These are phyloP conservation scores for Ligustrum vulgare DNA, from an alignment of 257 asterid species.

Conservation along the genomic window DNA sequence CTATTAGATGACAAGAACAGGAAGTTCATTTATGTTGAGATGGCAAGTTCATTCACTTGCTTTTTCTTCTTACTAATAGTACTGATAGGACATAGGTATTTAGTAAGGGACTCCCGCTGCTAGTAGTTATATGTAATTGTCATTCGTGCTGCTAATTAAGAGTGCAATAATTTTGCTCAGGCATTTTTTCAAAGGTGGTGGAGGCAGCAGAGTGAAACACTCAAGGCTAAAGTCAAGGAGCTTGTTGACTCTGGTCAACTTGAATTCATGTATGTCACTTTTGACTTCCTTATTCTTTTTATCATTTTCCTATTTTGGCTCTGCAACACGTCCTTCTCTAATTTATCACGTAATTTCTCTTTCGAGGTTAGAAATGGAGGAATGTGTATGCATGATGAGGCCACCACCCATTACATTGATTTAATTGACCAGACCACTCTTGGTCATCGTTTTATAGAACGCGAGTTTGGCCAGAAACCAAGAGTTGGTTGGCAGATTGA, in stretches of 20 bases:
- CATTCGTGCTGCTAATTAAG: neutral
- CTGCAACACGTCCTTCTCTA: neutral
- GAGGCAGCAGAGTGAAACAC: conserved; percentile 62
- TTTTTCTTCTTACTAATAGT: neutral
- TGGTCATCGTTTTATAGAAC: conserved; percentile 63
- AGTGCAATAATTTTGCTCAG: conserved; percentile 27
- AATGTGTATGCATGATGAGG: conserved; percentile 92
- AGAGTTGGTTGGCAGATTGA: conserved; percentile 92
- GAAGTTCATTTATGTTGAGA: conserved; percentile 75
- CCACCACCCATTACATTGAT: conserved; percentile 79
- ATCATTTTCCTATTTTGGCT: neutral
- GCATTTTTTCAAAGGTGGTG: conserved; percentile 88
- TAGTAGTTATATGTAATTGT: neutral
- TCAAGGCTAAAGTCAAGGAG: conserved; percentile 58
- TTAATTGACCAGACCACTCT: conserved; percentile 80
- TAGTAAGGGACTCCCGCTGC: neutral
- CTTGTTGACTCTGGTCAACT: conserved; percentile 76
- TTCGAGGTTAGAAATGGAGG: conserved; percentile 64
- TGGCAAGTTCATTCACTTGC: conserved; percentile 39
- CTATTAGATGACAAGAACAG: conserved; percentile 63
- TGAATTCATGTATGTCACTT: conserved; percentile 57
- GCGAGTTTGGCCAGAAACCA: conserved; percentile 64
- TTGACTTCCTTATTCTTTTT: neutral
- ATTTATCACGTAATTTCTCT: neutral
- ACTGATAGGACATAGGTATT: neutral